Evolutionary conservation across 352 stramenopile species (phyloP).

Genomic region (Globisporangium apiculatum): DNA sequence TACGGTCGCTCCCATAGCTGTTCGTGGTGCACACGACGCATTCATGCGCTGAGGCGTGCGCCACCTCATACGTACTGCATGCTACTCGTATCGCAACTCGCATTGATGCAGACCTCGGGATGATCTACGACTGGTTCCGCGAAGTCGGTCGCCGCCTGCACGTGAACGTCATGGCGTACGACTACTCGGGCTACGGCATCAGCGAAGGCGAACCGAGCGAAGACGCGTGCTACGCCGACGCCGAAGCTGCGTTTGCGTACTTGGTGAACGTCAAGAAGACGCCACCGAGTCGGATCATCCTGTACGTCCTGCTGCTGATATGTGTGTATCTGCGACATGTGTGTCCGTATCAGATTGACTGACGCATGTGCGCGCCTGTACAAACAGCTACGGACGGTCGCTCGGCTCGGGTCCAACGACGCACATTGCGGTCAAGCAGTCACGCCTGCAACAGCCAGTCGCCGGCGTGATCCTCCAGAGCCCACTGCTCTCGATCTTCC

Average conservation of each 20-base stretch:
- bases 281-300: slow-evolving; percentile 90
- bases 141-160: slow-evolving; percentile 81
- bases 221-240: slow-evolving; percentile 93
- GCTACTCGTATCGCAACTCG: background rate
- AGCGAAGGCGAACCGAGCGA: slow-evolving; percentile 90
- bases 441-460: slow-evolving; percentile 81
- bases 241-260: slow-evolving; percentile 94
- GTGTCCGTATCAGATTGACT: background rate
- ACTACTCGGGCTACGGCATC: slow-evolving; percentile 98
- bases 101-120: slow-evolving; percentile 83
- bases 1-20: background rate
- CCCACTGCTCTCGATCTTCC: slow-evolving; percentile 94
- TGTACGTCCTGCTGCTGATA: slow-evolving; percentile 59
- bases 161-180: slow-evolving; percentile 87
- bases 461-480: slow-evolving; percentile 96
- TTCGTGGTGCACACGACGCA: too few species aligned
- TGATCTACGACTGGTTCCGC: slow-evolving; percentile 97
- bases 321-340: too few species aligned
- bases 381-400: slow-evolving; percentile 80
- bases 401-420: slow-evolving; percentile 93
- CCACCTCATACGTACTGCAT: background rate
- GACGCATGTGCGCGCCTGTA: background rate
- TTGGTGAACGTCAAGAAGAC: slow-evolving; percentile 90
- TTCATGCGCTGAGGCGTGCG: background rate
- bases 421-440: slow-evolving; percentile 93